Base-by-base conservation (phyloP, 805 yeast species). In the Yarrowia sp. region DNA sequence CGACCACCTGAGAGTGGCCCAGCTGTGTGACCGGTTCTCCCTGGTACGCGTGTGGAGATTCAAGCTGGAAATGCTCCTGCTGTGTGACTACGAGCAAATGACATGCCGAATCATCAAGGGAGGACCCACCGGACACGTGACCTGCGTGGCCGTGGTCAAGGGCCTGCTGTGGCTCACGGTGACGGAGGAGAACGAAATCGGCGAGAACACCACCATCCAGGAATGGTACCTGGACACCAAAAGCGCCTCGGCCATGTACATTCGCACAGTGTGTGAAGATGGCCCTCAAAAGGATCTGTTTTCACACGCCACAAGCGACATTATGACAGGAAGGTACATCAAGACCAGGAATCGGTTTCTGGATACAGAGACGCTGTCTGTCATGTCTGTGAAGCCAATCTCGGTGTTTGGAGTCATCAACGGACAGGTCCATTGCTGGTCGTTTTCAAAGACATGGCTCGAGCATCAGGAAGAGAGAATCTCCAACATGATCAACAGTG, bases 181-280 rank as follows among this genome's bases (percentile, higher is more conserved):
- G 17, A 43, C 49, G 1, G 42, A 58, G 14, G 64, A 58, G 19
- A 40, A 43, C 12, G 38, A 39, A 2, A 14, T 14, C 14, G 30
- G 44, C 50, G 40, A 33, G 8, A 24, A 13, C 7, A 58, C 64
- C 2, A 43, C 8, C 30, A 43, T 58, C 20, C 64, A 58, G 19
- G 64, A 58, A 19, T 58, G 64, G 64, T 58, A 42, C n/a, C 9
- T 58, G 12, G 50, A 58, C 30, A 58, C 64, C 5, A 58, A 58
- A 17, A 33, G 13, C 5, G 64, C 64, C 20, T 9, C 50, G 9
- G 50, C 50, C 2, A 42, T 58, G 39, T 40, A 43, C 36, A 58
- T 58, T 10, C 39, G 64, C n/a, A 19, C n/a, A 9, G 50, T 58
- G 30, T 58, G 64, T 33, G 39, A 15, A 7, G 64, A 58, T 9